Evolutionary conservation across 768 basidiomycete species (phyloP).

Genomic region (Russula griseocarnosa): DNA sequence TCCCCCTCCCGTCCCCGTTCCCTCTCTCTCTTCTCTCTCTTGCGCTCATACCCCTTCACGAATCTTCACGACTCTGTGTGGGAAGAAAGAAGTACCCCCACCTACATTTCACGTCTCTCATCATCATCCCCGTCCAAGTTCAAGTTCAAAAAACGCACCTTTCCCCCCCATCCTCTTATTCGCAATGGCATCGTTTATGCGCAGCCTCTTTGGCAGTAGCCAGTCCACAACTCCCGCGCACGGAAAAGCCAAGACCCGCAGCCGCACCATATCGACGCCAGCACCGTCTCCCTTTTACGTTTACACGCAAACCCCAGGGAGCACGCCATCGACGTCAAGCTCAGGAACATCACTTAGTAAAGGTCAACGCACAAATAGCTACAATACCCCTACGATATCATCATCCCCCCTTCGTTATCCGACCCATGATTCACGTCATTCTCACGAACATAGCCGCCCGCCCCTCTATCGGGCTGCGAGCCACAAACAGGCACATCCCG

Average conservation of each 20-base stretch:
- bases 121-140: neutral
- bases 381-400: slow-evolving; percentile 21
- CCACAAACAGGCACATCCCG: slow-evolving; percentile 16
- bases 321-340: slow-evolving; percentile 20
- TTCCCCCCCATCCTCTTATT: neutral
- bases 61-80: slow-evolving; percentile 18
- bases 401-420: slow-evolving; percentile 28
- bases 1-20: neutral
- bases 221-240: slow-evolving; percentile 30
- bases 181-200: slow-evolving; percentile 50
- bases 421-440: slow-evolving; percentile 28
- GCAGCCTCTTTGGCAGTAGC: slow-evolving; percentile 43
- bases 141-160: neutral
- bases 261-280: slow-evolving; percentile 42
- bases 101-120: neutral
- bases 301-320: slow-evolving; percentile 29
- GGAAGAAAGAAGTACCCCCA: neutral
- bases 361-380: slow-evolving; percentile 15
- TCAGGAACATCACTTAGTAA: slow-evolving; percentile 19
- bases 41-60: slow-evolving; percentile 14
- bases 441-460: slow-evolving; percentile 25
- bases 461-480: slow-evolving; percentile 15
- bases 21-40: neutral
- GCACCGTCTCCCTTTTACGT: slow-evolving; percentile 32
- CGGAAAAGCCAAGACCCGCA: slow-evolving; percentile 41